Evolutionary conservation across 768 basidiomycete genomes (phyloP), one percentile per base, ranked within the genome.

Genomic region (Russula sp.): DNA sequence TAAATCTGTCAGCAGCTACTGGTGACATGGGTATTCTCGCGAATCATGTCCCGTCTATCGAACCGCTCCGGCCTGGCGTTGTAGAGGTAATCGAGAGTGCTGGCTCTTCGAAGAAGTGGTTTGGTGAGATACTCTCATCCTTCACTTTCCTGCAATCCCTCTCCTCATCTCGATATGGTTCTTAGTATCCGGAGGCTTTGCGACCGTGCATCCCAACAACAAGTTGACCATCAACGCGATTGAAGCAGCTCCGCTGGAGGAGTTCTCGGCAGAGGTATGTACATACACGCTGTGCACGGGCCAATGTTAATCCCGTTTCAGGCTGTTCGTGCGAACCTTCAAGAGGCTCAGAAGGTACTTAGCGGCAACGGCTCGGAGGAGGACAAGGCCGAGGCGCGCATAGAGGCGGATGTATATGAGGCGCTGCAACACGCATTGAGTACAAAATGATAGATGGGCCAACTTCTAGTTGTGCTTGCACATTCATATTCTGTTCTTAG

Each of bases 1-100:
- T 99, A 68, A 98, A 98, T 78, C 78, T 98, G 69, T 78, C 94
- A 39, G 97, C 94, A 43, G 91, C 87, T 58, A 87, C 92, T 3
- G 97, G 97, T 70, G 95, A 98, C 76, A 98, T 98, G 94, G 97
- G 97, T 80, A 91, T 99, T 69, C 86, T 99, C 63, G 93, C 96
- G 69, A 97, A 96, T 82, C 97, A 99, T 77, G 94, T 98, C 58
- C 88, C 97, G 35, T 90, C 93, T n/a, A 89, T 98, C 61, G 97
- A 99, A 75, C 82, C 96, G 51, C 81, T 99, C 58, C 90, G 91
- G 71, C 89, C 97, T 45, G 97, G 97, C 73, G 81, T 98, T 60
- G 79, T 99, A 56, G 97, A 99, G 76, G 88, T 99, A 68, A 84
- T 98, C 66, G 96, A 98, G 77, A 77, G 85, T 11, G 80, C 78